These are phyloP conservation scores for Aspergillus sp. DNA, from an alignment of 2,329 filamentous ascomycete genomes.

Conservation along the genomic window DNA sequence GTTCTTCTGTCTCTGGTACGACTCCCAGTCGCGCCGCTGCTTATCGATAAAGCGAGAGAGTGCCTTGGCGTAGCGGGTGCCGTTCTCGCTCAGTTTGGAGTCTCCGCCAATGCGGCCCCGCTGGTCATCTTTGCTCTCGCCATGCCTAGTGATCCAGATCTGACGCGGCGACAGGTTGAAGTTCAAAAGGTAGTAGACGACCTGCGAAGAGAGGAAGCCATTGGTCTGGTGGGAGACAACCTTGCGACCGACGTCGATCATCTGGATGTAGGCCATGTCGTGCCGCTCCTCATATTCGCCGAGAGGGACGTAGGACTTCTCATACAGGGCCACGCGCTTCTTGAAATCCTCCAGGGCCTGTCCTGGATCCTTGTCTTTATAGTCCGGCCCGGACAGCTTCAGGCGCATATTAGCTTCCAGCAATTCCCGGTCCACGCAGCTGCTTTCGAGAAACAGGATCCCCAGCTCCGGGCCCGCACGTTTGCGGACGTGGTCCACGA, in stretches of 20 bases:
- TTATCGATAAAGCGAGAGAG: conserved; percentile 75
- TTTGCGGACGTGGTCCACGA: conserved; percentile 73
- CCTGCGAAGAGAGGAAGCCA: conserved; percentile 84
- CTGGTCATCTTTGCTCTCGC: conserved; percentile 81
- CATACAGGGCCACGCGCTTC: conserved; percentile 82
- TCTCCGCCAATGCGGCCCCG: conserved; percentile 85
- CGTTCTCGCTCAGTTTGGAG: conserved; percentile 71
- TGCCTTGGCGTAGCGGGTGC: conserved; percentile 66
- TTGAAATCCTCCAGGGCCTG: conserved; percentile 85
- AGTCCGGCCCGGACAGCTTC: conserved; percentile 92
- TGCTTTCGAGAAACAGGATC: conserved; percentile 89
- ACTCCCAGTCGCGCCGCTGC: conserved; percentile 72
- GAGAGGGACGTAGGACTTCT: conserved; percentile 85
- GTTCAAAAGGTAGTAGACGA: conserved; percentile 89
- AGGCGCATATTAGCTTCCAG: conserved; percentile 95
- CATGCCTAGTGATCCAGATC: conserved; percentile 96
- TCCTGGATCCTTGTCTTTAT: conserved; percentile 82
- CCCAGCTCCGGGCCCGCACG: conserved; percentile 77
- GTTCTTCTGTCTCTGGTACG: conserved; percentile 69
- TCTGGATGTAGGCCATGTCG: conserved; percentile 90
- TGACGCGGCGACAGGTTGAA: conserved; percentile 93
- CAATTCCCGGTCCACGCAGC: conserved; percentile 74
- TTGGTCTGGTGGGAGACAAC: conserved; percentile 81
- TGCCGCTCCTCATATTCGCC: conserved; percentile 85
- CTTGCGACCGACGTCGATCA: conserved; percentile 95